Evolutionary conservation across 2,329 filamentous ascomycete genomes (phyloP).

Genomic region (Fusarium nematophilum): DNA sequence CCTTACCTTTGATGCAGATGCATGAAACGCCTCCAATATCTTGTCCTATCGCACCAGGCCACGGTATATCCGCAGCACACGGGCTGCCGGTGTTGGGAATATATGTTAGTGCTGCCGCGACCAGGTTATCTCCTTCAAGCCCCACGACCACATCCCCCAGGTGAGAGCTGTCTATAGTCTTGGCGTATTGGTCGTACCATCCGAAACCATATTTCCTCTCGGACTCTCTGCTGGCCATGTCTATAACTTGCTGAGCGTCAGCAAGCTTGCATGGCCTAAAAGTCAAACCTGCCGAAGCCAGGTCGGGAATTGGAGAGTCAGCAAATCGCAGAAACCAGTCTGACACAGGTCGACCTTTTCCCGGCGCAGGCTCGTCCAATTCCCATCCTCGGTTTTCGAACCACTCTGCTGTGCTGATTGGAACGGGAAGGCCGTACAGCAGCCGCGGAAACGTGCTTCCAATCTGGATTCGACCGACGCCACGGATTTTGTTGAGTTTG

Average conservation of each 20-base stretch:
- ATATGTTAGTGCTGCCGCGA: constrained; percentile 67
- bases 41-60: constrained; percentile 61
- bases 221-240: constrained; percentile 62
- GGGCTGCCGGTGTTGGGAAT: constrained; percentile 58
- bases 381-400: constrained; percentile 66
- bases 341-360: constrained; percentile 60
- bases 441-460: constrained; percentile 70
- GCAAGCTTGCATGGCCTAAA: constrained; percentile 59
- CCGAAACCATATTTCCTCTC: constrained; percentile 61
- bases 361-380: constrained; percentile 56
- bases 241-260: constrained; percentile 60
- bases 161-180: constrained; percentile 59
- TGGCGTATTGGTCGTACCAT: constrained; percentile 70
- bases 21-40: constrained; percentile 70
- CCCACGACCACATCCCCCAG: constrained; percentile 66
- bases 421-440: constrained; percentile 63
- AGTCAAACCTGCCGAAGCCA: constrained; percentile 54
- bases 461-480: constrained; percentile 65
- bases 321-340: constrained; percentile 67
- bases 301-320: constrained; percentile 57
- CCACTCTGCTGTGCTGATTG: constrained; percentile 60
- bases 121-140: constrained; percentile 59
- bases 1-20: constrained; percentile 67
- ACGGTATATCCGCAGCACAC: constrained; percentile 64
- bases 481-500: constrained; percentile 61